Evolutionary conservation across 306 rosid genomes (phyloP).

Genomic region (Oemleria cerasiformis): DNA sequence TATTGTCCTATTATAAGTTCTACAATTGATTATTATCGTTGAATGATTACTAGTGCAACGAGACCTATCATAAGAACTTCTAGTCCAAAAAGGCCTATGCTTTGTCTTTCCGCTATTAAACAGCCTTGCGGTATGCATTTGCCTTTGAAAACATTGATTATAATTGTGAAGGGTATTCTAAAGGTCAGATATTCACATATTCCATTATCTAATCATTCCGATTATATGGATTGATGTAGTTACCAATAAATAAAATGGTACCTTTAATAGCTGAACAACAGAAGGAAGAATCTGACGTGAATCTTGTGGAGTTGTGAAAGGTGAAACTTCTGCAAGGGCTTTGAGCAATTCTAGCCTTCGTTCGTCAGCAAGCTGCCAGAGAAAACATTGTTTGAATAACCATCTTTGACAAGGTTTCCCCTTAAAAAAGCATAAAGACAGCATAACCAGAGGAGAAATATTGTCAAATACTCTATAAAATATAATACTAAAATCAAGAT

Average conservation of each 20-base stretch:
- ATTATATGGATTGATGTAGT: conserved; percentile 12
- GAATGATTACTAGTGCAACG: not conserved
- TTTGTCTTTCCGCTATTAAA: not conserved
- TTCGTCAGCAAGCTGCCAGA: conserved; percentile 83
- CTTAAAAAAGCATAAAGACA: not conserved
- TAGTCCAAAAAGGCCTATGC: not conserved
- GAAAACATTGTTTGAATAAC: conserved; percentile 5
- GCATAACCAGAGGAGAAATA: not conserved
- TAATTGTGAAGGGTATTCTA: not conserved
- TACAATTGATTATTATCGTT: not conserved
- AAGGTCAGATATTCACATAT: conserved; percentile 2
- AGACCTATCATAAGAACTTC: not conserved
- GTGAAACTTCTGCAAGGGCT: conserved; percentile 93
- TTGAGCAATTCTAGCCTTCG: conserved; percentile 88
- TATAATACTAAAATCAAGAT: not conserved
- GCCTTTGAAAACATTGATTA: not conserved
- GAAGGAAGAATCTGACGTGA: conserved; percentile 97
- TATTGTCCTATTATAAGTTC: not conserved
- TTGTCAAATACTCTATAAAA: not conserved
- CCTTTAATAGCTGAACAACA: conserved; percentile 85
- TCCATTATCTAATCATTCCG: conserved; percentile 9
- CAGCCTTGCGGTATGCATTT: not conserved
- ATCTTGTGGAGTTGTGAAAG: conserved; percentile 84
- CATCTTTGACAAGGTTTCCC: not conserved
- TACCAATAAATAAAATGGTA: conserved; percentile 25